Base-by-base conservation (phyloP, 148 eudicot genomes). In the Chenopodium formosanum region DNA sequence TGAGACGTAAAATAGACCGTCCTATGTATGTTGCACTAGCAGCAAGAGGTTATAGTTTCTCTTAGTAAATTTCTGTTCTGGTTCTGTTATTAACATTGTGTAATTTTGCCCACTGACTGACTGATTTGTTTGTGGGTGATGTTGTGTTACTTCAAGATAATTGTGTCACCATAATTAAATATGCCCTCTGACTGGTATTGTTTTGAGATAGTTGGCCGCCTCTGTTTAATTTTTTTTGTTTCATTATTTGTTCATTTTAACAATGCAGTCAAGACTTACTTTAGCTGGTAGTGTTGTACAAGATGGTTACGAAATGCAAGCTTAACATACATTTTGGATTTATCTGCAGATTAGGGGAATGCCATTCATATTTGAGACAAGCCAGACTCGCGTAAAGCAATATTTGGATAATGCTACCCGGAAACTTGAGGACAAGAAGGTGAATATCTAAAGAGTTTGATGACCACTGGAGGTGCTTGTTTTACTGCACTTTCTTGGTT, bases 281-380 rank as follows among this genome's bases (percentile, higher is more conserved):
- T 9, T 19, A 62, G 8, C 65, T 62, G 22, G 62, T 56, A 14
- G 23, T 62, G 25, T 62, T 20, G 27, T 22, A 6, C 3, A 37
- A 70, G 47, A 16, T 74, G 40, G 31, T 44, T 23, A 22, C 7
- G 34, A 53, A 58, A 20, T 69, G 37, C 67, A 46, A 65, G 44
- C 37, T 70, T 14, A 14, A 50, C 27, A 68, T 74, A 58, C 27
- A n/a, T 56, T 58, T 46, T 37, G 63, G 73, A 34, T 53, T 44
- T 71, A 29, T 71, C 58, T 77, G 62, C 91, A 92, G 93, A 82
- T 92, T 34, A 83, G 85, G 77, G 92, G 89, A 46, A 89, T 93
- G 91, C 86, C 87, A 66, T 91, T 93, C 76, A 85, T 89, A 82
- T 94, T 94, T 74, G 93, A 91, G 82, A 84, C 79, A 82, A 89